phyloP scores from a whole-genome alignment of 495 filamentous ascomycete genomes.

The Penicillium coprophilum region DNA sequence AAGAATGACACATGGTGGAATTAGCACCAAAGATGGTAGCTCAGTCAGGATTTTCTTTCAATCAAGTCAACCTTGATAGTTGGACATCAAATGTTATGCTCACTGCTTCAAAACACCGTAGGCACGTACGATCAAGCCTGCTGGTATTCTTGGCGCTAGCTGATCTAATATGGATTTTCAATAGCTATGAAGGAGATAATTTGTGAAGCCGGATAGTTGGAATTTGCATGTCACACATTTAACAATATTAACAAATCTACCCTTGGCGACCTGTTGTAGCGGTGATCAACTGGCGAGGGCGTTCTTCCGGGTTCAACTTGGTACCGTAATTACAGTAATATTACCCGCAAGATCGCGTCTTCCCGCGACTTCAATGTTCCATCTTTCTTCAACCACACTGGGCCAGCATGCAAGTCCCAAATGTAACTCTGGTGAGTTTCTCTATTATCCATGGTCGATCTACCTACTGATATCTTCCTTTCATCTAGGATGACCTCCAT shows the following conservation, averaged over 20 bases:
- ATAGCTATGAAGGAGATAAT: too few species aligned
- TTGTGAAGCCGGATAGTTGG: too few species aligned
- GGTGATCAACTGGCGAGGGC: too few species aligned
- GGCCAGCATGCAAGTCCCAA: constrained; percentile 33
- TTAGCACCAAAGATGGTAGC: background rate
- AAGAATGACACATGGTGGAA: background rate
- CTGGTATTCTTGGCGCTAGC: background rate
- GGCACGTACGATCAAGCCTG: background rate
- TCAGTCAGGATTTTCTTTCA: background rate
- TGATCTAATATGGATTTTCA: too few species aligned
- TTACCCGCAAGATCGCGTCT: constrained; percentile 14
- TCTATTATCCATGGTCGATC: constrained; percentile 7
- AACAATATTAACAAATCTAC: too few species aligned
- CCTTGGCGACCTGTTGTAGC: too few species aligned
- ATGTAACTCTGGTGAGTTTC: constrained; percentile 53
- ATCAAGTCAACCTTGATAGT: background rate
- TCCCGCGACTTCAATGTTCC: constrained; percentile 9
- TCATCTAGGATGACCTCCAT: constrained; percentile 64
- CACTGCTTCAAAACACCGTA: background rate
- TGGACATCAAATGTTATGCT: background rate
- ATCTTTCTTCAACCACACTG: constrained; percentile 4
- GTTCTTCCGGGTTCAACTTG: background rate
- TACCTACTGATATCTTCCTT: background rate
- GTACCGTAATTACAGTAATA: constrained; percentile 16
- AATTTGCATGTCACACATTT: too few species aligned